phyloP scores from a whole-genome alignment of 1,139 yeast species.

The Taphrina pruni region DNA sequence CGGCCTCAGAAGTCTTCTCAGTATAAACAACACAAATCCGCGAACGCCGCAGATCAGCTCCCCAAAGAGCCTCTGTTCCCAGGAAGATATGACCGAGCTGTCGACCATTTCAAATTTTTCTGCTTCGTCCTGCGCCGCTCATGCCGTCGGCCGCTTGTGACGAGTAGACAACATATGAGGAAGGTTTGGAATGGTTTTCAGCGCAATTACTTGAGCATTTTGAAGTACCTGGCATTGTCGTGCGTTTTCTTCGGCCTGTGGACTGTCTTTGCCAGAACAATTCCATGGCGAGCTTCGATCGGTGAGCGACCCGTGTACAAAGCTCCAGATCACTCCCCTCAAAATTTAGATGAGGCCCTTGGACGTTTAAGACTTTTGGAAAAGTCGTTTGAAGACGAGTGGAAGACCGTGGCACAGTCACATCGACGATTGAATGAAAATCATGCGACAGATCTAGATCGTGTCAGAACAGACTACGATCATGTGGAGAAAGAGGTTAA shows the following conservation, averaged over 20 bases:
- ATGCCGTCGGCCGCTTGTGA: conserved; percentile 4
- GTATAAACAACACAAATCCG: background rate
- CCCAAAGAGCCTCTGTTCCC: no score
- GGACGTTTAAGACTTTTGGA: background rate
- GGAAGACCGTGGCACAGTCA: background rate
- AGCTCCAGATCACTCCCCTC: background rate
- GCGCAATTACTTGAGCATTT: background rate
- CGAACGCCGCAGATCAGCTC: no score
- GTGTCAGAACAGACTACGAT: background rate
- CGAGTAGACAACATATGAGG: background rate
- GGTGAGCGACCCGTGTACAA: background rate
- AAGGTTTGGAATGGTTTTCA: background rate
- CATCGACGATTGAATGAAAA: background rate
- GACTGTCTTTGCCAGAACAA: background rate
- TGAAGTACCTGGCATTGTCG: background rate
- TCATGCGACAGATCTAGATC: background rate
- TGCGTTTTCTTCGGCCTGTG: background rate
- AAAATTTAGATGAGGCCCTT: background rate
- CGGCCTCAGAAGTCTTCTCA: conserved; percentile 12
- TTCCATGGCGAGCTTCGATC: background rate
- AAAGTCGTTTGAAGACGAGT: conserved; percentile 1
- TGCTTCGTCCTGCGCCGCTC: conserved; percentile 2
- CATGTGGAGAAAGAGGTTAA: background rate
- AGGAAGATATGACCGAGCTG: background rate
- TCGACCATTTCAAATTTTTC: background rate